Evolutionary conservation across 805 yeast species (phyloP).

Genomic region (Metschnikowia chrysomelidarum): DNA sequence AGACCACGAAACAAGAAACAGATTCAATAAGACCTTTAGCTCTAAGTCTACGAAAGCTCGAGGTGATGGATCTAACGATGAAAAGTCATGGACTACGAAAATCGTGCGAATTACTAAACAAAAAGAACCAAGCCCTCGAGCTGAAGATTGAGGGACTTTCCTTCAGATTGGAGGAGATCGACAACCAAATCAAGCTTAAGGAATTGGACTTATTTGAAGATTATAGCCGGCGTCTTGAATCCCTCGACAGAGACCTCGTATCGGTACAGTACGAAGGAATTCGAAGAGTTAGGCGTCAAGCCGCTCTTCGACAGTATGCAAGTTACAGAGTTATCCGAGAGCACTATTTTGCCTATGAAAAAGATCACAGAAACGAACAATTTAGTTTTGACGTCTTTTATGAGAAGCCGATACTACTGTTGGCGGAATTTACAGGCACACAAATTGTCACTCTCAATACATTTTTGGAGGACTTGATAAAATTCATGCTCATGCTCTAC

Average conservation of each 20-base stretch:
- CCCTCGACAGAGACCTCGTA: slow-evolving; percentile 6
- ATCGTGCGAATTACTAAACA: slow-evolving; percentile 3
- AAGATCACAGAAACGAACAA: slow-evolving; percentile 2
- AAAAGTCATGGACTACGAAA: slow-evolving; percentile 14
- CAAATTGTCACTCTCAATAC: slow-evolving; percentile 23
- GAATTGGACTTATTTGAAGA: slow-evolving; percentile 2
- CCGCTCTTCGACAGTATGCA: slow-evolving; percentile 22
- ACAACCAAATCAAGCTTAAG: neutral
- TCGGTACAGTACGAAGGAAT: slow-evolving; percentile 14
- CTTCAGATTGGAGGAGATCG: slow-evolving; percentile 1
- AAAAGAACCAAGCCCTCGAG: slow-evolving; percentile 3
- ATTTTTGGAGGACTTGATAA: slow-evolving; percentile 24
- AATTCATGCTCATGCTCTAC: slow-evolving; percentile 16
- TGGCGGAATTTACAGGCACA: slow-evolving; percentile 27
- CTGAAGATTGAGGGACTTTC: slow-evolving; percentile 3
- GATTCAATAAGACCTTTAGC: slow-evolving; percentile 24
- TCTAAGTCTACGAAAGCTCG: slow-evolving; percentile 31
- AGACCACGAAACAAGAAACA: slow-evolving; percentile 6
- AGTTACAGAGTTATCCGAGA: slow-evolving; percentile 29
- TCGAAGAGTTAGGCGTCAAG: slow-evolving; percentile 25
- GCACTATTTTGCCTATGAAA: slow-evolving; percentile 3
- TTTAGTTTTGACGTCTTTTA: slow-evolving; percentile 15
- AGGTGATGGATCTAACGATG: slow-evolving; percentile 17
- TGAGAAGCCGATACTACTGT: slow-evolving; percentile 28
- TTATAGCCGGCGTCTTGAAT: slow-evolving; percentile 10